Evolutionary conservation across 1,284 basidiomycete genomes (phyloP), one percentile per base, ranked within the genome.

Genomic region (Cystobasidiaceae sp.): DNA sequence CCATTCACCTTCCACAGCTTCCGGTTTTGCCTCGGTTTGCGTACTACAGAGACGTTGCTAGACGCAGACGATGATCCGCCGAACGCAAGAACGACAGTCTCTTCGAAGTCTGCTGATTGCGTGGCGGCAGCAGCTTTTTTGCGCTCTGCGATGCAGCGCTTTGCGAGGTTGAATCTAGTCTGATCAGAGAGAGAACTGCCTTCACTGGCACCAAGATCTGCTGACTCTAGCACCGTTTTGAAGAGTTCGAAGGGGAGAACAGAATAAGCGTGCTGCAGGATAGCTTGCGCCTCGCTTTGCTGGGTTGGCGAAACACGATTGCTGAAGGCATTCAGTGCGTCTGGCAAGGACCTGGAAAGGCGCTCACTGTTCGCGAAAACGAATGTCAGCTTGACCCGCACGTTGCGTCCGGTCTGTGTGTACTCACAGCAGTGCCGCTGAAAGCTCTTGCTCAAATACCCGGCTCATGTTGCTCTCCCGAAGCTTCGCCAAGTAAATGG

Each of bases 1-100:
- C 65, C 60, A 30, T 49, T 51, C 9, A 64, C 66, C 33, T 67
- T 67, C 66, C 66, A 67, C 17, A 67, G 48, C 19, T 57, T 57
- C 9, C 66, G 43, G 33, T 33, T 48, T 30, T 63, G 54, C 48
- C 50, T 63, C n/a, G 66, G 41, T 45, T 57, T 55, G 37, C 44
- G 28, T 3, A 67, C 66, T 17, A 67, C 46, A 8, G 61, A 39
- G 37, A 67, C 66, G 30, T 67, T 67, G 21, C 59, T 63, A 13
- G 39, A 46, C 13, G 51, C 66, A 37, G 34, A 33, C 13, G 60
- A 45, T 1, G 50, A 32, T 1, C 49, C 49, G 17, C 66, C 66
- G 48, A 67, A 67, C 3, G 66, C 66, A 6, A 67, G 46, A 11
- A 67, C 66, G 28, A 61, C 66, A 13, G 52, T 62, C 39, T 67